Evolutionary conservation across 306 rosid species (phyloP).

Genomic region (Geum urbanum): DNA sequence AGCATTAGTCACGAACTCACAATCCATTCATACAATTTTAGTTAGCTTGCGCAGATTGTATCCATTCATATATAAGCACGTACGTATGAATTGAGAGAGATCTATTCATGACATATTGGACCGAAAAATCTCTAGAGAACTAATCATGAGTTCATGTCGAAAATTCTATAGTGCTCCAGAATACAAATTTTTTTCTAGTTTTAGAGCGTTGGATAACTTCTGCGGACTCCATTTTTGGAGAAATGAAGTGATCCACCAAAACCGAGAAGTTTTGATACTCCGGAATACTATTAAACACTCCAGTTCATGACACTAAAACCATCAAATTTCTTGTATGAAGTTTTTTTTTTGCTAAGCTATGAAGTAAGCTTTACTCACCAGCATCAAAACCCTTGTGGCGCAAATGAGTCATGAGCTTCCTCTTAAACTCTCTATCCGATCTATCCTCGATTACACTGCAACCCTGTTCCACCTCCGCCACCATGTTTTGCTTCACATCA

Average conservation of each 20-base stretch:
- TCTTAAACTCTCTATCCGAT: conserved; percentile 45
- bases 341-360: too few relatives aligned
- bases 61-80: not conserved
- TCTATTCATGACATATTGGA: not conserved
- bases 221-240: too few relatives aligned
- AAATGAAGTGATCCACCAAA: too few relatives aligned
- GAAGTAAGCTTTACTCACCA: conserved; percentile 38
- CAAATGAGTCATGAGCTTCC: conserved; percentile 57
- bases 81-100: not conserved
- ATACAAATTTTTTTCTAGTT: too few relatives aligned
- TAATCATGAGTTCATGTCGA: too few relatives aligned
- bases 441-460: conserved; percentile 14
- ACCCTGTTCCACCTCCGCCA: conserved; percentile 38
- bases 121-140: too few relatives aligned
- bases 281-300: too few relatives aligned
- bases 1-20: not conserved
- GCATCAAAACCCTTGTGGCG: conserved; percentile 75
- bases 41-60: not conserved
- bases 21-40: not conserved
- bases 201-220: too few relatives aligned
- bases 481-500: conserved; percentile 34
- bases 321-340: too few relatives aligned
- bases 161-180: too few relatives aligned
- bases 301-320: too few relatives aligned
- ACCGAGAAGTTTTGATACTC: too few relatives aligned